phyloP scores from a whole-genome alignment of 2,329 filamentous ascomycete species.

The Venturia carpophila region DNA sequence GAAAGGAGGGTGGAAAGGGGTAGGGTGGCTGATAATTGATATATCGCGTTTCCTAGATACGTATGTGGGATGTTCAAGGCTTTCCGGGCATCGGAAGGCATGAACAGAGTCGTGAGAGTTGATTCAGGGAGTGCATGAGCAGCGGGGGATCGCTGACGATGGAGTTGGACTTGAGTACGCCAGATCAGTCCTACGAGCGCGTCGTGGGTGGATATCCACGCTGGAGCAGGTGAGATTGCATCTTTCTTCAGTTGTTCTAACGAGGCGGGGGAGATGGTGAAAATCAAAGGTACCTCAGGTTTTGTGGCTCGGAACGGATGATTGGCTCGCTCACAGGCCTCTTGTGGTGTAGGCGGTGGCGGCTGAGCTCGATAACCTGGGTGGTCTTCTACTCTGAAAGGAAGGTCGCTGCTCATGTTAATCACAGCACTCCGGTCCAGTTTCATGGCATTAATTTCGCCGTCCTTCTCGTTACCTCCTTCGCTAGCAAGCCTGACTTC shows the following conservation, averaged over 20 bases:
- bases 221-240: slow-evolving; percentile 1
- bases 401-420: neutral
- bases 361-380: slow-evolving; percentile 7
- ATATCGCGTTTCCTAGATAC: slow-evolving; percentile 15
- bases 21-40: slow-evolving; percentile 16
- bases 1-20: slow-evolving; percentile 13
- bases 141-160: neutral
- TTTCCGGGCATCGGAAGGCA: neutral
- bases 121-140: neutral
- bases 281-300: slow-evolving; percentile 9
- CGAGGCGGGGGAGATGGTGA: neutral
- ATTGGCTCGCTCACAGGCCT: neutral
- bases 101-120: neutral
- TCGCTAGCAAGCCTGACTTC: slow-evolving; percentile 5
- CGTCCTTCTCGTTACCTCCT: neutral
- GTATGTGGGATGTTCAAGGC: neutral
- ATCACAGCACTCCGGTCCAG: neutral
- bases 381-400: slow-evolving; percentile 14
- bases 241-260: slow-evolving; percentile 10
- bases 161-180: slow-evolving; percentile 7
- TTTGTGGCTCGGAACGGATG: slow-evolving; percentile 6
- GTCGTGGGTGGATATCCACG: slow-evolving; percentile 18
- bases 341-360: neutral
- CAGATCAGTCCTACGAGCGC: slow-evolving; percentile 13
- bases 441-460: neutral